Base-by-base conservation (phyloP, 768 basidiomycete species). In the Trametes elegans region DNA sequence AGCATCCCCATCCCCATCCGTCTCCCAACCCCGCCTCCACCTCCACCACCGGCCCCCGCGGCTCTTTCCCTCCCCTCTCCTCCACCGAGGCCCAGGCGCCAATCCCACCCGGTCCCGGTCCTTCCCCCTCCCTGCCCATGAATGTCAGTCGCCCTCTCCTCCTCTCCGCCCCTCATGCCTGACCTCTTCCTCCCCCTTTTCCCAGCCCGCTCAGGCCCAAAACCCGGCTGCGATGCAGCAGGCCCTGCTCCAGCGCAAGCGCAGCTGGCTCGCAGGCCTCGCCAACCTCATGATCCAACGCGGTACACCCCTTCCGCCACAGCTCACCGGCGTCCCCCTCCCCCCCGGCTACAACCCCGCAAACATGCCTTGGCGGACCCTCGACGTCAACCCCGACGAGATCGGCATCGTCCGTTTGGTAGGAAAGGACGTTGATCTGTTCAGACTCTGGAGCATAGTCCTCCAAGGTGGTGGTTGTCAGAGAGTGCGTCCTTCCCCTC, bases 371-470 rank as follows among this genome's bases (percentile, higher is more conserved):
- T 92, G 86, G 84, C 81, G 82, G 64, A 70, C 72, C 48, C 71
- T 93, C 55, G 88, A 91, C 55, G 74, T 79, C 24, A 79, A 83
- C 10, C 64, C 74, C 51, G 61, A 64, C 9, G 87, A 88, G 58
- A 61, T 77, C 10, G 90, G 91, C 28, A 71, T 77, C 35, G 76
- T 92, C 68, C 81, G 82, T 43, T 64, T 93, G 18, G 86, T 83
- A 3, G 88, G 87, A 16, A 86, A 79, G 67, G 88, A 91, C 61
- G 71, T 93, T 40, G 85, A 88, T 66, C 68, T 93, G n/a, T 84
- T 87, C 69, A 87, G 78, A 64, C 70, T 93, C 9, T 92, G 86
- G 84, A 76, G 75, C 11, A 57, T 81, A 36, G 85, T 88, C 40
- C 71, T 72, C 53, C 77, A 82, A 59, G 62, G 71, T 31, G 90